These are phyloP conservation scores for Deakozyma indianensis DNA, from an alignment of 805 yeast species.

Conservation along the genomic window DNA sequence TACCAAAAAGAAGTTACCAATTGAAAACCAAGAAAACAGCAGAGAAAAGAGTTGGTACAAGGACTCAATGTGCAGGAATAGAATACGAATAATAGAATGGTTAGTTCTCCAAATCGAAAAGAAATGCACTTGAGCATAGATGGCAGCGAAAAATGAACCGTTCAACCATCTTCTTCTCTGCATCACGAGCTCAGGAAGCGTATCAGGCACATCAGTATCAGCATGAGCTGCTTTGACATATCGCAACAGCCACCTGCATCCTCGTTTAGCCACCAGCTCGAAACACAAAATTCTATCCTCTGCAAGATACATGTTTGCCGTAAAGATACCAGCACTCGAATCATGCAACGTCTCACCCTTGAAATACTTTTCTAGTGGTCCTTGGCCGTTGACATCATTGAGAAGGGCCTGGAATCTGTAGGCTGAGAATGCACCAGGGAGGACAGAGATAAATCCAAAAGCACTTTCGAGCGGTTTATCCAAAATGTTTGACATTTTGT, in stretches of 20 bases:
- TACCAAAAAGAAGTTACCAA: slow-evolving; percentile 81
- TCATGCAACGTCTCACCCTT: slow-evolving; percentile 80
- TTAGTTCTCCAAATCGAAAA: slow-evolving; percentile 64
- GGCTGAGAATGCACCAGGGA: slow-evolving; percentile 96
- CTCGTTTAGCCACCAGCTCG: slow-evolving; percentile 78
- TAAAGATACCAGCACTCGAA: slow-evolving; percentile 64
- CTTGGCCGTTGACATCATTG: slow-evolving; percentile 53
- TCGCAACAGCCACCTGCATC: slow-evolving; percentile 60
- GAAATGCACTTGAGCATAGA: slow-evolving; percentile 71
- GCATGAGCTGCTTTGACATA: slow-evolving; percentile 84
- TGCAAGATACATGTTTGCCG: slow-evolving; percentile 92
- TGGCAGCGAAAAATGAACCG: slow-evolving; percentile 91
- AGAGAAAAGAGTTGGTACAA: slow-evolving; percentile 61
- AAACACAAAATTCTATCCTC: slow-evolving; percentile 93
- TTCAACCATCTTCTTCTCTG: slow-evolving; percentile 96
- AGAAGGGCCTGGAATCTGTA: slow-evolving; percentile 71
- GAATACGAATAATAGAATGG: slow-evolving; percentile 50
- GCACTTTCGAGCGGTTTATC: slow-evolving; percentile 94
- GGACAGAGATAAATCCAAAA: slow-evolving; percentile 86
- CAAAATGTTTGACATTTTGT: slow-evolving; percentile 84
- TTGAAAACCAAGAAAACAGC: slow-evolving; percentile 81
- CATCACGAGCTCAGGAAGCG: slow-evolving; percentile 69
- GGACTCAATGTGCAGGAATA: slow-evolving; percentile 64
- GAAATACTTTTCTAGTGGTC: slow-evolving; percentile 80
- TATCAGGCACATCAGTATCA: slow-evolving; percentile 90